A percentile compares a stretch with the other conserved stretches of the same genome.
These are phyloP conservation scores for Ocimum tenuiflorum DNA, from an alignment of 257 asterid genomes.

Conservation along the genomic window DNA sequence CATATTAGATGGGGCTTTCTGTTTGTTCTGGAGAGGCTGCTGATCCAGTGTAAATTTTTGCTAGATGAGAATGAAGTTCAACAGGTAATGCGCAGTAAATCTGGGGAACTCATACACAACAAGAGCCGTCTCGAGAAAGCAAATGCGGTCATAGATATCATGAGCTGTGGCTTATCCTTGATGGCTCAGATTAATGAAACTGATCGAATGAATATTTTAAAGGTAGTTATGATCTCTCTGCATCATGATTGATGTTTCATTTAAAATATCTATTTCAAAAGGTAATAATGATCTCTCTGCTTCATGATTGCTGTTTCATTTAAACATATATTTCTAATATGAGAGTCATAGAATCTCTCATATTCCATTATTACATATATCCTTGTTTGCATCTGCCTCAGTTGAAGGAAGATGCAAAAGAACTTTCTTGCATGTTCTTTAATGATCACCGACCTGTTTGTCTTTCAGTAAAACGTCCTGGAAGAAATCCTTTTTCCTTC, in stretches of 20 bases:
- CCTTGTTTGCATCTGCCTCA: slow-evolving; percentile 8
- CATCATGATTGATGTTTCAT: slow-evolving; percentile 3
- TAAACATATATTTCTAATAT: neutral
- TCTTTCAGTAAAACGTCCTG: neutral
- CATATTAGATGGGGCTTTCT: slow-evolving; percentile 82
- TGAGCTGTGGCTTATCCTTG: slow-evolving; percentile 90
- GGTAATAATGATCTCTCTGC: slow-evolving; percentile 38
- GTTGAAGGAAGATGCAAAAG: slow-evolving; percentile 1
- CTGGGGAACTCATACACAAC: slow-evolving; percentile 36
- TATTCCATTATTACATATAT: neutral
- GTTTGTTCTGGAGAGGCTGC: slow-evolving; percentile 87
- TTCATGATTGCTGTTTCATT: slow-evolving; percentile 4
- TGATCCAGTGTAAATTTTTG: slow-evolving; percentile 87
- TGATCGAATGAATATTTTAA: slow-evolving; percentile 83
- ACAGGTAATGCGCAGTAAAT: slow-evolving; percentile 49
- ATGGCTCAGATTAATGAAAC: slow-evolving; percentile 95
- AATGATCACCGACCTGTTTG: slow-evolving; percentile 3
- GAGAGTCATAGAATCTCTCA: neutral
- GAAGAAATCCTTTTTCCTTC: neutral
- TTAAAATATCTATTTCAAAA: too few species aligned
- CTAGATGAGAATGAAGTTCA: slow-evolving; percentile 93
- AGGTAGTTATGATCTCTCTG: slow-evolving; percentile 42
- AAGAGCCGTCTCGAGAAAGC: slow-evolving; percentile 87
- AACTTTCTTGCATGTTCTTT: slow-evolving; percentile 7
- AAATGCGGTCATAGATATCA: slow-evolving; percentile 80